Evolutionary conservation across 2,329 filamentous ascomycete genomes (phyloP).

Genomic region (Didymella glomerata): DNA sequence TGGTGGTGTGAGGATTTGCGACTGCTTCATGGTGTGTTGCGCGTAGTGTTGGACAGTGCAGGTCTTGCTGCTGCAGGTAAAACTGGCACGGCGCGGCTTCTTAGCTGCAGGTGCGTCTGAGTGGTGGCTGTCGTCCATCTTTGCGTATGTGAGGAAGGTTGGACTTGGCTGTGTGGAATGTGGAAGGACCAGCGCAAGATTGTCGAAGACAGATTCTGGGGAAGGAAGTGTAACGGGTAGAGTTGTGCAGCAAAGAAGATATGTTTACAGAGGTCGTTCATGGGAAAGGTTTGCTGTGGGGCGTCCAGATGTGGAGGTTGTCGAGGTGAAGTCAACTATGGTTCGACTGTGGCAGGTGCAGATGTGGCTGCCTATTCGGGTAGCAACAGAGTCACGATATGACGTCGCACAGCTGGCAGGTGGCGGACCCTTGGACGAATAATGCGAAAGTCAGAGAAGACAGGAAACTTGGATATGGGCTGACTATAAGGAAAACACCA

Average conservation of each 20-base stretch:
- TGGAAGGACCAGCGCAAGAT: constrained; percentile 11
- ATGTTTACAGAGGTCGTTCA: constrained; percentile 11
- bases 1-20: constrained; percentile 11
- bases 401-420: constrained; percentile 34
- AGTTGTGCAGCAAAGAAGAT: constrained; percentile 12
- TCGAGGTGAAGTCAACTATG: not conserved
- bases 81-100: constrained; percentile 6
- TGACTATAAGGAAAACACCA: constrained; percentile 10
- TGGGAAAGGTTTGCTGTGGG: constrained; percentile 1
- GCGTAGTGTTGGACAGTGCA: not conserved
- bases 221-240: constrained; percentile 25
- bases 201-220: constrained; percentile 25
- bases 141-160: constrained; percentile 1
- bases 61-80: not conserved
- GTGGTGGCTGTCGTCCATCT: constrained; percentile 16
- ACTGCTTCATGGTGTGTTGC: constrained; percentile 8
- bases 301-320: not conserved
- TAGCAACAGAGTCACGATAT: constrained; percentile 40
- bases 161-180: constrained; percentile 7
- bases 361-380: constrained; percentile 39
- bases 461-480: constrained; percentile 9
- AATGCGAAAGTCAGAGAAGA: constrained; percentile 13
- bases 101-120: not conserved
- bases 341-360: constrained; percentile 7
- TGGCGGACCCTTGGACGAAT: constrained; percentile 19